Evolutionary conservation across 768 basidiomycete genomes (phyloP), one percentile per base, ranked within the genome.

Genomic region (Agaricus blazei): DNA sequence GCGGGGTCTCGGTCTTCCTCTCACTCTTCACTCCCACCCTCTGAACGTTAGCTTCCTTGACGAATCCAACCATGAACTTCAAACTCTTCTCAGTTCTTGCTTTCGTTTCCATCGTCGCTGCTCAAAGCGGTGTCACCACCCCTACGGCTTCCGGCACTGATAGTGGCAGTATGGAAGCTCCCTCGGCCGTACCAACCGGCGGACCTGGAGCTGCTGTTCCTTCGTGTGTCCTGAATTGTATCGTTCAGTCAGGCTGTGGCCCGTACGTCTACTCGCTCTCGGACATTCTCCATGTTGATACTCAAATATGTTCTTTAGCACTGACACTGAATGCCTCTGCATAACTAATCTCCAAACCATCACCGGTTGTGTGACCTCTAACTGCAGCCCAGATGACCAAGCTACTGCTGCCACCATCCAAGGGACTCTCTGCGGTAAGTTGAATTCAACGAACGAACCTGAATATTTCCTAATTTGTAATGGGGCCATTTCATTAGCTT

Each of bases 61-160:
- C 48, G 26, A 9, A 55, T 24, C 11, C 47, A 42, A 19, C 31
- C 28, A 55, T 55, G 54, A 47, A 55, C 40, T 23, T 36, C 38
- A 55, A 55, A 31, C 48, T 49, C 41, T 19, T 55, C 26, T 55
- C 54, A 7, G 23, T 48, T 31, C 38, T 55, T 27, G 54, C 48
- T 12, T 34, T 55, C 6, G 48, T 49, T 31, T 42, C 48, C 26
- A 34, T 55, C 24, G 54, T 49, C 38, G 12, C 4, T 15, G 54
- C 54, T 19, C 54, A 55, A 48, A n/a, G 12, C 26, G 49, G 27
- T 6, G 3, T 34, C 29, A 2, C 29, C 12, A 48, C n/a, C 15
- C 9, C 11, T 2, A 9, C 53, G 9, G 28, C 37, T 26, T 40
- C 47, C 9, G 26, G 14, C 38, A 12, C 15, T 24, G 54, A 1